Evolutionary conservation across 177 flowering plant genomes (phyloP).

Genomic region (Tripterygium wilfordii): DNA sequence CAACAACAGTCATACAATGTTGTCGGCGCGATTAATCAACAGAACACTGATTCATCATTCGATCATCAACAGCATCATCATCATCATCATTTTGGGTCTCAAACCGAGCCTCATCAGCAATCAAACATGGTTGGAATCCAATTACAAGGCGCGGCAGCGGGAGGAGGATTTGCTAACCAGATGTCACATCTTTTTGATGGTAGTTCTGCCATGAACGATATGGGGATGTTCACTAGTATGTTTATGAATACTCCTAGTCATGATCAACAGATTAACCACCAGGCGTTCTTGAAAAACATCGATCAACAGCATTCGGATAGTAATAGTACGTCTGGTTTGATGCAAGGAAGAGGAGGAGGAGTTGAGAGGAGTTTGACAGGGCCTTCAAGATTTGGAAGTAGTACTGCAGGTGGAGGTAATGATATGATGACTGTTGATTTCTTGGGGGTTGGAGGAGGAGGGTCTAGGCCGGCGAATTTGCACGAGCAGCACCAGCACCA

Average conservation of each 20-base stretch:
- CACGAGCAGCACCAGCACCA: conserved; percentile 31
- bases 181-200: conserved; percentile 20
- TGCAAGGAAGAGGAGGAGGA: conserved; percentile 1
- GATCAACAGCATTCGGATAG: conserved; percentile 20
- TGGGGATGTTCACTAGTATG: conserved; percentile 37
- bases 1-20: background rate
- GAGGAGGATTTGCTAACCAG: conserved; percentile 25
- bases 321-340: background rate
- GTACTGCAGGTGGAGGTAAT: conserved; percentile 8
- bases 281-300: conserved; percentile 18
- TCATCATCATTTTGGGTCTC: conserved; percentile 34
- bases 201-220: conserved; percentile 24
- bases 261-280: conserved; percentile 15
- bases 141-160: too few species aligned
- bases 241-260: conserved; percentile 40
- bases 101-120: conserved; percentile 18
- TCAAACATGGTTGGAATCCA: conserved; percentile 10
- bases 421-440: conserved; percentile 56
- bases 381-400: conserved; percentile 27
- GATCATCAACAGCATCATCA: too few species aligned
- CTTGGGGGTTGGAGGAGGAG: conserved; percentile 52
- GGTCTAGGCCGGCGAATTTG: conserved; percentile 27
- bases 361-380: conserved; percentile 12
- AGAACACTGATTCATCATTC: conserved; percentile 11
- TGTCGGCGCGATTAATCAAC: conserved; percentile 12